A percentile compares a stretch with the other conserved stretches of the same genome.
Evolutionary conservation across 108 stramenopile species (phyloP).

Genomic region (Tribonema minus): DNA sequence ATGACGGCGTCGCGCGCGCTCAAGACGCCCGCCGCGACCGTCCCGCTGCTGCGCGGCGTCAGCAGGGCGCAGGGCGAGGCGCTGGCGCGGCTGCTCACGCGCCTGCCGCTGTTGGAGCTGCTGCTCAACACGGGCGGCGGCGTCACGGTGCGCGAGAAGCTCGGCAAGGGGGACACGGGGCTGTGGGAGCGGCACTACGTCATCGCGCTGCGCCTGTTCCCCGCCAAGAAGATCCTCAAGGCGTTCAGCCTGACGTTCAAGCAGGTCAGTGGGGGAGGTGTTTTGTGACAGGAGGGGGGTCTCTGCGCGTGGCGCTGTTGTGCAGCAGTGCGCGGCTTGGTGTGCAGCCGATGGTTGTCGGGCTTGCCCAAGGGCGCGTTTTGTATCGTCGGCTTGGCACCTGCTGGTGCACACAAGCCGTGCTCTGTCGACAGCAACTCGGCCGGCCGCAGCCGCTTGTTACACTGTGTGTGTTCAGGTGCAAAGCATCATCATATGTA

Average conservation of each 20-base stretch:
- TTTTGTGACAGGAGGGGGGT: not conserved
- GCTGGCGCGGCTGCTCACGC: constrained; percentile 70
- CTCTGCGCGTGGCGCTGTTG: not conserved
- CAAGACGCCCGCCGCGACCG: constrained; percentile 92
- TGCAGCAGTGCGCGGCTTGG: not conserved
- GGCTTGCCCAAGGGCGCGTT: not conserved
- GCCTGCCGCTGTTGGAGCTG: constrained; percentile 66
- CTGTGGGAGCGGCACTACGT: constrained; percentile 59
- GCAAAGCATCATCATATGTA: not conserved
- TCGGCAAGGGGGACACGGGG: constrained; percentile 24
- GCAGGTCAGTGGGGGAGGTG: constrained; percentile 54
- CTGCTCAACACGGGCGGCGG: constrained; percentile 68
- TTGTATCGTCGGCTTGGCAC: not conserved
- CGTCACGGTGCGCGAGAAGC: constrained; percentile 66
- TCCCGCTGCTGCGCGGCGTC: constrained; percentile 68
- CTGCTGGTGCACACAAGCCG: not conserved
- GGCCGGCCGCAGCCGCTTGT: not conserved
- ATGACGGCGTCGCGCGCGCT: constrained; percentile 94
- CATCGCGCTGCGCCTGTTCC: constrained; percentile 74
- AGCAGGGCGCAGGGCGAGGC: constrained; percentile 61
- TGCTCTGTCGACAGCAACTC: not conserved
- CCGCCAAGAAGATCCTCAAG: constrained; percentile 71
- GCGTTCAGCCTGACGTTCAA: constrained; percentile 81
- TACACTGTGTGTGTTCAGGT: not conserved
- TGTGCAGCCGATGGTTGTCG: too few relatives aligned